phyloP scores from a whole-genome alignment of 768 basidiomycete genomes.

The Mrakia gelida region DNA sequence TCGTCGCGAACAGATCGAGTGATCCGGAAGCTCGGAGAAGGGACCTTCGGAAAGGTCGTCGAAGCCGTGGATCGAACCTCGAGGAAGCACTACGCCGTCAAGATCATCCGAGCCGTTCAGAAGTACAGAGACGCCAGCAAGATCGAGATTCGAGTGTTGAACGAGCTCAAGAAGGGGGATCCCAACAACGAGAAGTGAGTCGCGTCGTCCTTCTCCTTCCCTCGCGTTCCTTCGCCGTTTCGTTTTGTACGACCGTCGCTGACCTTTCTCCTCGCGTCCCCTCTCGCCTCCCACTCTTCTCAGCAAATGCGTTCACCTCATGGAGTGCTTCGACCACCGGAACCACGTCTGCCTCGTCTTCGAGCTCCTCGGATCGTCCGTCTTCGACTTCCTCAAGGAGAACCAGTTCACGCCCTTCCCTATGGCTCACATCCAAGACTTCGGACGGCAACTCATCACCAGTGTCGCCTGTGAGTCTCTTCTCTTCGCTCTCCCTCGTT shows the following conservation, averaged over 20 bases:
- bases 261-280: background rate
- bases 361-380: slow-evolving; percentile 91
- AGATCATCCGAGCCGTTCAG: slow-evolving; percentile 96
- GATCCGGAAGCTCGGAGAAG: slow-evolving; percentile 84
- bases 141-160: slow-evolving; percentile 92
- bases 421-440: slow-evolving; percentile 90
- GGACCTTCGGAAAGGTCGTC: slow-evolving; percentile 98
- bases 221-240: background rate
- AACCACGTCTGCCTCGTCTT: slow-evolving; percentile 98
- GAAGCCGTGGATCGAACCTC: slow-evolving; percentile 77
- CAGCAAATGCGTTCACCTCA: slow-evolving; percentile 96
- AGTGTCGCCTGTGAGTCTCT: slow-evolving; percentile 82
- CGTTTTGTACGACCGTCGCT: background rate
- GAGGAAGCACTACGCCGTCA: slow-evolving; percentile 81
- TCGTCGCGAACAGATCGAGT: slow-evolving; percentile 68
- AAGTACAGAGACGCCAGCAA: slow-evolving; percentile 99
- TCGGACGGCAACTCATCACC: slow-evolving; percentile 82
- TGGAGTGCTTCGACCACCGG: slow-evolving; percentile 91
- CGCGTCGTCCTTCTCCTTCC: background rate
- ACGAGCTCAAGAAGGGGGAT: slow-evolving; percentile 84
- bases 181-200: slow-evolving; percentile 81
- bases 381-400: slow-evolving; percentile 98
- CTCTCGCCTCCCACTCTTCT: background rate
- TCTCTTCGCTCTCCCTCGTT: background rate
- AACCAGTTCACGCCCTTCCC: slow-evolving; percentile 96